These are phyloP conservation scores for Periconia sp. DNA, from an alignment of 2,329 filamentous ascomycete species.

Conservation along the genomic window DNA sequence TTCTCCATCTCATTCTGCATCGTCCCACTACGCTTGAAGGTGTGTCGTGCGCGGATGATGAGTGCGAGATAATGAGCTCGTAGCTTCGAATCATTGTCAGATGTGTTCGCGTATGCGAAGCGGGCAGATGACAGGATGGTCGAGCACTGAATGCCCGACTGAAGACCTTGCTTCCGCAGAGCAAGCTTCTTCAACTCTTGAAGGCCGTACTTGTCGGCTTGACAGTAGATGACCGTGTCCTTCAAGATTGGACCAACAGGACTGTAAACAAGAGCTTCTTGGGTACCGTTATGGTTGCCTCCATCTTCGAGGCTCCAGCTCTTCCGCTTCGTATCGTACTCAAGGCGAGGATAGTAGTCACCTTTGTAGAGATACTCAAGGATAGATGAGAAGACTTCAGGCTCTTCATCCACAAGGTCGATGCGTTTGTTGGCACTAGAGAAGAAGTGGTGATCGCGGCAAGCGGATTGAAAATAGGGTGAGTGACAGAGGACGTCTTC, in stretches of 20 bases:
- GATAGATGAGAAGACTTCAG: constrained; percentile 87
- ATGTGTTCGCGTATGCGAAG: constrained; percentile 87
- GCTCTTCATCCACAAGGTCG: constrained; percentile 81
- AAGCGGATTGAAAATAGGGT: constrained; percentile 75
- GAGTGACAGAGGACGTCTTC: constrained; percentile 82
- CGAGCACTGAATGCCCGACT: constrained; percentile 80
- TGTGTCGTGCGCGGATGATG: constrained; percentile 85
- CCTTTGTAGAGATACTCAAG: constrained; percentile 94
- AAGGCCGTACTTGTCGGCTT: constrained; percentile 82
- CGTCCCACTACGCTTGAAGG: constrained; percentile 91
- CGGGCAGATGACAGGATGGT: constrained; percentile 88
- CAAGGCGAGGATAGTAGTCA: constrained; percentile 84
- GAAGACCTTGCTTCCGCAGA: constrained; percentile 86
- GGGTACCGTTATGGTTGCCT: constrained; percentile 43
- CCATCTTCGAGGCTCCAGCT: constrained; percentile 81
- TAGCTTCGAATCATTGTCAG: constrained; percentile 88
- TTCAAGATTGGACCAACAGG: constrained; percentile 72
- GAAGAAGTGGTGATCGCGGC: constrained; percentile 69
- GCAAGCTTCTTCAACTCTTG: constrained; percentile 84
- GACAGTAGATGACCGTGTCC: constrained; percentile 90
- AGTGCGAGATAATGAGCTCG: constrained; percentile 90
- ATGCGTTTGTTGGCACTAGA: constrained; percentile 71
- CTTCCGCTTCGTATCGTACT: constrained; percentile 81
- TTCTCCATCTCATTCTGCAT: constrained; percentile 96
- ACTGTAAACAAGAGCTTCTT: constrained; percentile 65